Evolutionary conservation across 2,329 filamentous ascomycete species (phyloP).

Genomic region (Paraconiothyrium sp.): DNA sequence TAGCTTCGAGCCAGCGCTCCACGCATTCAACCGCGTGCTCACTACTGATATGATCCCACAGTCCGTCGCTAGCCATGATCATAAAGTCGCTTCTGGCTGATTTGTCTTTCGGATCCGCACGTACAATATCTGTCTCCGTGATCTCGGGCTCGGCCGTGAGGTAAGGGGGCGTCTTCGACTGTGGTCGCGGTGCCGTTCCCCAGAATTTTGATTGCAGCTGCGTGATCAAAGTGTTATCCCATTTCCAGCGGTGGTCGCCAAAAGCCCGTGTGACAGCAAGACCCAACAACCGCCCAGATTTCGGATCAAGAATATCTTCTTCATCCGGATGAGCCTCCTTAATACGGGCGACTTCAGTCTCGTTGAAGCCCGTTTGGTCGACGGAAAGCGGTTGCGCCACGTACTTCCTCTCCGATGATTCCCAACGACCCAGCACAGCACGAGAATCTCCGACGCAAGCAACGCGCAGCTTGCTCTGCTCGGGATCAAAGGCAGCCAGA

Average conservation of each 20-base stretch:
- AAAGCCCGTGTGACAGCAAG: conserved; percentile 72
- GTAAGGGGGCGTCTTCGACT: conserved; percentile 68
- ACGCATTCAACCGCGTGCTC: conserved; percentile 68
- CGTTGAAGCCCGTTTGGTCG: conserved; percentile 73
- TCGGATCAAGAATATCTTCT: conserved; percentile 61
- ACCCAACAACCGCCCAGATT: conserved; percentile 69
- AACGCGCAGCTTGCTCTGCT: conserved; percentile 63
- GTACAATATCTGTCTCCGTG: conserved; percentile 63
- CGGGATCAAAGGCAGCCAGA: conserved; percentile 69
- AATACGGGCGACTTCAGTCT: conserved; percentile 66
- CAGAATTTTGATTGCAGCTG: conserved; percentile 59
- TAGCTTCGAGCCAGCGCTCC: conserved; percentile 62
- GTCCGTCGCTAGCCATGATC: conserved; percentile 72
- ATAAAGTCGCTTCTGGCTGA: conserved; percentile 61
- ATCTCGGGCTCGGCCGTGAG: conserved; percentile 73
- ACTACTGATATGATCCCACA: conserved; percentile 70
- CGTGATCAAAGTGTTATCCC: conserved; percentile 61
- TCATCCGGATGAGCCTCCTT: conserved; percentile 70
- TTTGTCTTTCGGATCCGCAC: conserved; percentile 39
- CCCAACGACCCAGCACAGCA: conserved; percentile 68
- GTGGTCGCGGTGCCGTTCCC: conserved; percentile 58
- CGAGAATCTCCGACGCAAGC: conserved; percentile 75
- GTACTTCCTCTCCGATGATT: conserved; percentile 57
- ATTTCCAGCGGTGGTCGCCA: conserved; percentile 75
- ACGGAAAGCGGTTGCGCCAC: conserved; percentile 64